Evolutionary conservation across 352 stramenopile species (phyloP).

Genomic region (Phytophthora pinifolia): DNA sequence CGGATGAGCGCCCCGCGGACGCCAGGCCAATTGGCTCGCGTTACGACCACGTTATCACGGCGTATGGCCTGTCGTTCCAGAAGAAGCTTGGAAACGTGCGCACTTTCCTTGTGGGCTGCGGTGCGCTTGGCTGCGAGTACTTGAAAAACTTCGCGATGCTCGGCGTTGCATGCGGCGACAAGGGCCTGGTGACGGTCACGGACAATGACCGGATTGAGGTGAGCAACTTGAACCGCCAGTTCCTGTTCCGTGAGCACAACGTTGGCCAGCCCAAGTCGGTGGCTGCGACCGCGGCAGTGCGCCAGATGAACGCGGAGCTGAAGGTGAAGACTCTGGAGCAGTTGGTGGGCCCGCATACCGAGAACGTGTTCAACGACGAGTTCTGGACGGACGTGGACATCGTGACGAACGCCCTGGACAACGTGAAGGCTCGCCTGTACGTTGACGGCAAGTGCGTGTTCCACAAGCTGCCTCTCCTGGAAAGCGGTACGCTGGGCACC

Average conservation of each 20-base stretch:
- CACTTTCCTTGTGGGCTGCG: conserved; percentile 84
- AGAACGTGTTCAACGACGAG: conserved; percentile 80
- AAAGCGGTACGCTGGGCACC: conserved; percentile 98
- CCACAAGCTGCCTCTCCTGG: conserved; percentile 95
- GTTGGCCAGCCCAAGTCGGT: conserved; percentile 85
- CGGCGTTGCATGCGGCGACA: conserved; percentile 70
- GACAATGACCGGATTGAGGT: conserved; percentile 90
- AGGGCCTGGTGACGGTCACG: conserved; percentile 79
- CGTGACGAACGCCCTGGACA: conserved; percentile 99
- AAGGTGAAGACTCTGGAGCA: conserved; percentile 85
- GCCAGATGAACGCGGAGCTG: conserved; percentile 70
- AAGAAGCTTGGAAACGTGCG: conserved; percentile 61
- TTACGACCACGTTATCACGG: conserved; percentile 82
- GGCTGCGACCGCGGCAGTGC: conserved; percentile 73
- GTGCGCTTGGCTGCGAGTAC: conserved; percentile 82
- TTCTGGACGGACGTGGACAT: conserved; percentile 90
- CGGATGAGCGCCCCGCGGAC: conserved; percentile 58
- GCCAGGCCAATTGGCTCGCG: conserved; percentile 55
- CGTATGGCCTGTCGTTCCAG: conserved; percentile 73
- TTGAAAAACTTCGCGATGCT: conserved; percentile 90
- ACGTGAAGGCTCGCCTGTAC: conserved; percentile 97
- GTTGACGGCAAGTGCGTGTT: conserved; percentile 99
- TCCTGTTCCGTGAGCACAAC: conserved; percentile 87
- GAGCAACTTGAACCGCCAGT: conserved; percentile 88
- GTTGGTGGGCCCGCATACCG: conserved; percentile 74